Conservation (phyloP, 192 early-diverging fungal species). For the Backusella tuberculispora region DNA sequence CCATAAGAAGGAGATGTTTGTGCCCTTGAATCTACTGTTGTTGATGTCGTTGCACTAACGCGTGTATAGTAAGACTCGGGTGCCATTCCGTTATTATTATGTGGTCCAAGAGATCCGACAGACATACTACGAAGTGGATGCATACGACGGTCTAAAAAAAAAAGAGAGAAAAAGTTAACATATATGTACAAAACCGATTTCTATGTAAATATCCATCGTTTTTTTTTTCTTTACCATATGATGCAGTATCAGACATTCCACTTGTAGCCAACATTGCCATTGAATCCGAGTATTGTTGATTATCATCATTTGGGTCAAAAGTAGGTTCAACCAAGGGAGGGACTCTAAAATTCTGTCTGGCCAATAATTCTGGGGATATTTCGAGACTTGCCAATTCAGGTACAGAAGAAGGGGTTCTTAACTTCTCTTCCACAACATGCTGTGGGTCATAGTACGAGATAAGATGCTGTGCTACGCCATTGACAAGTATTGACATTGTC, state of each 20-base stretch:
- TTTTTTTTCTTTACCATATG: slow-evolving; percentile 3
- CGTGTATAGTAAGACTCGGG: slow-evolving; percentile 9
- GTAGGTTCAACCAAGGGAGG: slow-evolving; percentile 47
- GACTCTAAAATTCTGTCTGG: slow-evolving; percentile 64
- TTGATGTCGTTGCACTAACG: not conserved
- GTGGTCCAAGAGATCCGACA: slow-evolving; percentile 22
- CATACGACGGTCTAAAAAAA: slow-evolving; percentile 19
- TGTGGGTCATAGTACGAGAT: slow-evolving; percentile 63
- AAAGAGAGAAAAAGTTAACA: not conserved
- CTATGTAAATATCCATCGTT: not conserved
- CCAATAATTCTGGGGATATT: slow-evolving; percentile 60
- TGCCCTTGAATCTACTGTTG: not conserved
- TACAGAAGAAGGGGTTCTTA: slow-evolving; percentile 57
- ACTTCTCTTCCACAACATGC: slow-evolving; percentile 51
- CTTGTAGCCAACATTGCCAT: not conserved
- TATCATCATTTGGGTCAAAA: slow-evolving; percentile 25
- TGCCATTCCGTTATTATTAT: not conserved
- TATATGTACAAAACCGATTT: not conserved
- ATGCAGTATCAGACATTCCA: not conserved
- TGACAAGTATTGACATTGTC: slow-evolving; percentile 76
- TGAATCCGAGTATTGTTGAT: not conserved
- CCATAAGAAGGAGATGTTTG: not conserved
- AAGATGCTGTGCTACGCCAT: slow-evolving; percentile 60
- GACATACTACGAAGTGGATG: slow-evolving; percentile 37
- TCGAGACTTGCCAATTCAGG: slow-evolving; percentile 59